Conservation (phyloP, 2,329 filamentous ascomycete genomes). For the Onygenales sp. region DNA sequence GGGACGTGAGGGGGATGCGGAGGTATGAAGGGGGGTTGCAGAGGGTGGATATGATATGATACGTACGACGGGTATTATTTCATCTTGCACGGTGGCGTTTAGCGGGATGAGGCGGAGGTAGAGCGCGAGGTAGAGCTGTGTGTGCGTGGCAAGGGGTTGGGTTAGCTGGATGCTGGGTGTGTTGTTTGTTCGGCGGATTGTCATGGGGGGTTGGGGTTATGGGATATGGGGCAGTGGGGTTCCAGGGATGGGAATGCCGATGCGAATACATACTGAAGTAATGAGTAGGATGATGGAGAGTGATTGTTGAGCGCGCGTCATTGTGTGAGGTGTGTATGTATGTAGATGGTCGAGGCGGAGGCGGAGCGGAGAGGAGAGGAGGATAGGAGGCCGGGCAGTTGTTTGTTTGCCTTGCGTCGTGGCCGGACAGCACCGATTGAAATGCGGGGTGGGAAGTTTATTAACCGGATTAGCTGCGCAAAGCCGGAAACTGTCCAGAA, state of each 20-base stretch:
- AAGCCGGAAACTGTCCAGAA: no score
- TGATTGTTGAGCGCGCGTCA: constrained; percentile 92
- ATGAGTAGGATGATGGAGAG: constrained; percentile 79
- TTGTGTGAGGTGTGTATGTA: constrained; percentile 26
- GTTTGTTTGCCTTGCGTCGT: no score
- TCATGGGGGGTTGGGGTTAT: neutral
- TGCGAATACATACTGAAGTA: constrained; percentile 59
- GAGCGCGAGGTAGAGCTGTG: constrained; percentile 76
- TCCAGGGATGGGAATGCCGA: neutral
- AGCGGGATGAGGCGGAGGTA: constrained; percentile 77
- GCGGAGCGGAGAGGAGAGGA: neutral
- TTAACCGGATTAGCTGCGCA: no score
- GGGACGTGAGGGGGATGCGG: neutral
- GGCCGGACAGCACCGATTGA: no score
- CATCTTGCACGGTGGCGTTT: constrained; percentile 64
- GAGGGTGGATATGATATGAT: neutral
- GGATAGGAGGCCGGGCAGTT: neutral
- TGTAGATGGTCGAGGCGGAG: neutral
- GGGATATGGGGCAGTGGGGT: neutral
- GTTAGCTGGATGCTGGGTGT: neutral
- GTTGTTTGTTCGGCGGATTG: neutral
- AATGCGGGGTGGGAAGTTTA: no score
- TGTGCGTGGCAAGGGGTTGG: no score
- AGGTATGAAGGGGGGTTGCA: constrained; percentile 3
- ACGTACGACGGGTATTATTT: constrained; percentile 84